Base-by-base conservation (phyloP, 2,329 filamentous ascomycete species). In the Exophiala dermatitidis region DNA sequence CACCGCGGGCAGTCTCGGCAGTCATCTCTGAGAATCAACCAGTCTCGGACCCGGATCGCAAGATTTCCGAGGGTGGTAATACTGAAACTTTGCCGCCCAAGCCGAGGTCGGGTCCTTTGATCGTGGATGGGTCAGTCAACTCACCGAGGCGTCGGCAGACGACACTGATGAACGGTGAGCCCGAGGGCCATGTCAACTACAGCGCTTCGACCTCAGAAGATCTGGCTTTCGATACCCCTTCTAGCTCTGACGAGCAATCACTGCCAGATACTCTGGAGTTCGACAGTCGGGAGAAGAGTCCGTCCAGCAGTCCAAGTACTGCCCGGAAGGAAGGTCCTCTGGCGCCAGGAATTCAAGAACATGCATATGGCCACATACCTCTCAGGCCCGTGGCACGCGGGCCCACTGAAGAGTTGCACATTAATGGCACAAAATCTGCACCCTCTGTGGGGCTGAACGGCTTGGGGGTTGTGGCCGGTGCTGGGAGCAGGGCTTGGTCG, bases 41-140 rank as follows among this genome's bases (percentile, higher is more conserved):
- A 2, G 44, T 42, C 37, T 26, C 31, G 10, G 44, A 48, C 10
- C 33, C 50, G n/a, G 45, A 33, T 29, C 36, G 42, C 4, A 46
- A 37, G 37, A 48, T 49, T 9, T 32, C 34, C 31, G 42, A 53
- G 31, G 32, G 30, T 12, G 38, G 12, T 2, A 34, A 45, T 9
- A 36, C 12, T n/a, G 42, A 43, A 26, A 12, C 43, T 19, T 46
- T 42, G 8, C 34, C 62, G 33, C 52, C 65, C 3, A 62, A 62
- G 41, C 65, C 67, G 52, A 65, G 68, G 34, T 31, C 43, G 6
- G 73, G 72, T 5, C 73, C 73, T 30, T 59, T 75, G 52, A 74
- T 76, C 36, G 69, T 75, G 4, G 73, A 76, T 63, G 74, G 74
- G 4, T 74, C 73, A 6, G 46, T 62, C 41, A 57, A 60, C 34